Evolutionary conservation across 208 protist species (phyloP), one percentile per base, ranked within the genome.

Genomic region (Trichomonas vaginalis): DNA sequence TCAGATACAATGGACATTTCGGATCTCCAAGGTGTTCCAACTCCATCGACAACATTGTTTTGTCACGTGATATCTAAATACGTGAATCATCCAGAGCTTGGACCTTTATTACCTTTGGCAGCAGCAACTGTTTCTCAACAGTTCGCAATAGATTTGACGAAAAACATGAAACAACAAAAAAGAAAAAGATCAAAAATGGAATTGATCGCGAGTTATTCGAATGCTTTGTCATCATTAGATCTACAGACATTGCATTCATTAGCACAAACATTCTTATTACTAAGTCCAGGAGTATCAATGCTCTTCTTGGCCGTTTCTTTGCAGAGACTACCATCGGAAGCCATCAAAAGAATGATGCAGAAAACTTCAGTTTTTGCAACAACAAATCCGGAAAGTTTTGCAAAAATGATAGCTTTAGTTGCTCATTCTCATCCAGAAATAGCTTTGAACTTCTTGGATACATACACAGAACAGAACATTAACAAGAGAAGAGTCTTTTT

Each of bases 391-490:
- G 40, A 46, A 4, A n/a, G 14, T n/a, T 88, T 88, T 47, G 82
- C 35, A 47, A 45, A 47, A 88, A 88, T 88, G 82, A 23, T 88
- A 32, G 82, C 82, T 32, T 47, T 88, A 48, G 39, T 88, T 47
- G 82, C 82, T n/a, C 82, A 88, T 47, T 88, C 82, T 45, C 39
- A 88, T 88, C 82, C 82, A 48, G 82, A 88, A 23, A 88, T 88
- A 32, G 82, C 82, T 10, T 17, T 88, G 0, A 45, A 10, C 17
- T 88, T 47, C 39, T 15, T 47, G 14, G 82, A 88, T 32, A 21
- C 0, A 21, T 88, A 47, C 27, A 88, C 39, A 47, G 17, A 35
- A 40, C 27, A 6, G 15, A 47, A 27, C 32, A 21, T 47, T 15
- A 88, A 21, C 14, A 45, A 47, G 39, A 88, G 40, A 46, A 88